phyloP scores from a whole-genome alignment of 192 early-diverging fungal species.

The Linnemannia schmuckeri region DNA sequence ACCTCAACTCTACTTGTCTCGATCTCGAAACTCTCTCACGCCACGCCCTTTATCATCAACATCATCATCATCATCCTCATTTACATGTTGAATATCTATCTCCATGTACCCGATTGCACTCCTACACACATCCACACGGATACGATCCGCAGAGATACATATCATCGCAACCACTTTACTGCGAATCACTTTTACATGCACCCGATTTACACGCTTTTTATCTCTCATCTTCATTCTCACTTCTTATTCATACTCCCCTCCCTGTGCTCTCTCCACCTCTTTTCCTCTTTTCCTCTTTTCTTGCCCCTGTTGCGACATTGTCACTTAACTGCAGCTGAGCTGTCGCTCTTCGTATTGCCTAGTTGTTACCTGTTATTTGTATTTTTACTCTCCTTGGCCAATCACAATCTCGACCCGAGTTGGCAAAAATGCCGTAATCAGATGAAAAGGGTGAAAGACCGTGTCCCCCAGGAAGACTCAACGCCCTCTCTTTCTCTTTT shows the following conservation, averaged over 20 bases:
- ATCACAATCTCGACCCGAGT: background rate
- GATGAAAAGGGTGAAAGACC: background rate
- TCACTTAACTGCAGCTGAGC: background rate
- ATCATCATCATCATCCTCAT: too few species aligned
- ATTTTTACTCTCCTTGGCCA: background rate
- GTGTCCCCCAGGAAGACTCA: background rate
- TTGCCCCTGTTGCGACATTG: background rate
- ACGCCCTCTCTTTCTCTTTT: background rate
- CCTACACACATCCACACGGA: background rate
- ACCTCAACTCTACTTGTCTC: too few species aligned
- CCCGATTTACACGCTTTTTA: background rate
- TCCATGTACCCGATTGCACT: background rate
- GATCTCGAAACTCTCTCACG: too few species aligned
- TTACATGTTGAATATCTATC: too few species aligned
- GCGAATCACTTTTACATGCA: background rate
- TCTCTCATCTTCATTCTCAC: background rate
- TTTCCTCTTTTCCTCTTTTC: background rate
- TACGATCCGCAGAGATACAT: background rate
- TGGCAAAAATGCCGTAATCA: conserved; percentile 9
- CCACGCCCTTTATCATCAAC: too few species aligned
- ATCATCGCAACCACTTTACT: background rate
- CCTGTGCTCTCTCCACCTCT: background rate
- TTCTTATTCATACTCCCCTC: too few species aligned
- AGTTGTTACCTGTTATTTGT: background rate
- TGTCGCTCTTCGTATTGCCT: too few species aligned